Conservation (phyloP, 2,329 filamentous ascomycete species). For the Chaetomiaceae sp. region DNA sequence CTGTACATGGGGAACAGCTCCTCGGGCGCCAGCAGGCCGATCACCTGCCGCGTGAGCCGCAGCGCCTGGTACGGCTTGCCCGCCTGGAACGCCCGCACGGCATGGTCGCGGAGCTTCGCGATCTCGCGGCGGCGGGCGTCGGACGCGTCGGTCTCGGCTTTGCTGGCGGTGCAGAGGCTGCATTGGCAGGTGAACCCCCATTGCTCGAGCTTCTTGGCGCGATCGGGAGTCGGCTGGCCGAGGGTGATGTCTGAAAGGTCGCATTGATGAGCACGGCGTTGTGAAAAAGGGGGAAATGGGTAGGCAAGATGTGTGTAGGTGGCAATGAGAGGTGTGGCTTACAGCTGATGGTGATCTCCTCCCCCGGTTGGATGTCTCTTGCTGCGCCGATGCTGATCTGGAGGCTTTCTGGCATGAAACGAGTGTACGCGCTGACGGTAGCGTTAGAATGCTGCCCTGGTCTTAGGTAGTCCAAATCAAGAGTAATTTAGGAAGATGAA, state of each 20-base stretch:
- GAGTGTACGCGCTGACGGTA: slow-evolving; percentile 30
- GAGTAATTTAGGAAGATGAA: no score
- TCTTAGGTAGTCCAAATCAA: no score
- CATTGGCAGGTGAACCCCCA: slow-evolving; percentile 36
- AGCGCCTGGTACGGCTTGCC: slow-evolving; percentile 30
- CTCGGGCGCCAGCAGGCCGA: slow-evolving; percentile 29
- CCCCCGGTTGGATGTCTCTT: slow-evolving; percentile 24
- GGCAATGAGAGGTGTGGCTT: background rate
- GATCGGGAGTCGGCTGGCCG: slow-evolving; percentile 28
- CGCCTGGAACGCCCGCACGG: slow-evolving; percentile 27
- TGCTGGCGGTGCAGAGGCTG: slow-evolving; percentile 30
- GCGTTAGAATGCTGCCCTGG: no score
- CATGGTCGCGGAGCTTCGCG: slow-evolving; percentile 25
- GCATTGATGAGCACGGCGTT: no score
- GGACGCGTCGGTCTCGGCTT: slow-evolving; percentile 27
- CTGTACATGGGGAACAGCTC: slow-evolving; percentile 31
- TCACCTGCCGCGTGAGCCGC: slow-evolving; percentile 29
- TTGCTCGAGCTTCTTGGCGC: slow-evolving; percentile 27
- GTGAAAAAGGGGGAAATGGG: background rate
- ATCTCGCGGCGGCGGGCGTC: slow-evolving; percentile 32
- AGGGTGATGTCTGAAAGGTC: slow-evolving; percentile 33
- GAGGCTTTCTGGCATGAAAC: slow-evolving; percentile 28
- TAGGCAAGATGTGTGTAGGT: background rate
- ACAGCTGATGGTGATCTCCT: slow-evolving; percentile 30
- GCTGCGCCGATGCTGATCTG: slow-evolving; percentile 24